Evolutionary conservation across 2,329 filamentous ascomycete genomes (phyloP).

Genomic region (Trichophyton equinum): DNA sequence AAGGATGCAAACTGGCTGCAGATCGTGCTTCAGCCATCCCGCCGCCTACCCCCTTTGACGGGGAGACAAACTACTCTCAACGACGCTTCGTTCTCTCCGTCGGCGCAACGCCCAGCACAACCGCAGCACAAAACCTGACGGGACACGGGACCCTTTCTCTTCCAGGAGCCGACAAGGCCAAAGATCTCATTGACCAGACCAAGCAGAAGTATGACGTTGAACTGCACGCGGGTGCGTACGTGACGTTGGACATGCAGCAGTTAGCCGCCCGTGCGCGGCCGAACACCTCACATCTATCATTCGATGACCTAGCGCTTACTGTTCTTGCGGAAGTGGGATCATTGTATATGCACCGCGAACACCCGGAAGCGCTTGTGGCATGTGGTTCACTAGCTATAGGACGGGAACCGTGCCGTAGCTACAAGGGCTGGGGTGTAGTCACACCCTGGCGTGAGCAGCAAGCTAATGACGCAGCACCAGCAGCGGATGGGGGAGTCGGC

Average conservation of each 20-base stretch:
- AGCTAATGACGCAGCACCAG: background rate
- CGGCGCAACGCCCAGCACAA: conserved; percentile 63
- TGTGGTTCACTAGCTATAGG: conserved; percentile 57
- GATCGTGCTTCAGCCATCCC: conserved; percentile 11
- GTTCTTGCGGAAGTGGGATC: conserved; percentile 59
- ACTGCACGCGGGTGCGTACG: conserved; percentile 64
- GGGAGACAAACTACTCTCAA: conserved; percentile 7
- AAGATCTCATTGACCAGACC: conserved; percentile 9
- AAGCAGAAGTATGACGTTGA: conserved; percentile 39
- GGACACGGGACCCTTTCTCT: conserved; percentile 17
- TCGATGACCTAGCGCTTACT: conserved; percentile 48
- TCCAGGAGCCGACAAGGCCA: conserved; percentile 9
- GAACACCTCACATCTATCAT: conserved; percentile 20
- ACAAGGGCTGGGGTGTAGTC: conserved; percentile 57
- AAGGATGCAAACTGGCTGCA: conserved; percentile 27
- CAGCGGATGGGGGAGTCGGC: background rate
- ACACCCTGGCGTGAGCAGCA: conserved; percentile 41
- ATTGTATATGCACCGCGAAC: conserved; percentile 44
- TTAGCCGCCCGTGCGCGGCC: conserved; percentile 53
- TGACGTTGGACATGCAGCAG: conserved; percentile 64
- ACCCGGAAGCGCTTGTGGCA: conserved; percentile 52
- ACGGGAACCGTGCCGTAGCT: conserved; percentile 57
- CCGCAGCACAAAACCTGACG: conserved; percentile 49
- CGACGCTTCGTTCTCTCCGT: conserved; percentile 47
- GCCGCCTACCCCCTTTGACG: background rate